Conservation (phyloP, 73 alveolate genomes). For the Paramecium pentaurelia region DNA sequence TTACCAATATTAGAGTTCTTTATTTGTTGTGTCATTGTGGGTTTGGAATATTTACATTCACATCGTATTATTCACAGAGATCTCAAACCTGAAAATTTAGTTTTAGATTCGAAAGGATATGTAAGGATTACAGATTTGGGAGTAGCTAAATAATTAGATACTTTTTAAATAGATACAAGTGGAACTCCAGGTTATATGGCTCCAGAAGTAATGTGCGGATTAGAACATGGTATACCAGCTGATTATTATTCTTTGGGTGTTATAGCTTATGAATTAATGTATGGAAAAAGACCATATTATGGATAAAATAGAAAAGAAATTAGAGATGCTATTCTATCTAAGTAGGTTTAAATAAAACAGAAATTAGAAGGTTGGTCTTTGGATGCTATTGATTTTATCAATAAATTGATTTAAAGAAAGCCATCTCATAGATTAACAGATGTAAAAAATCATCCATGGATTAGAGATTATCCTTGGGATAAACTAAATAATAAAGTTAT, state of each 20-base stretch:
- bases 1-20: slow-evolving; percentile 44
- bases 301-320: slow-evolving; percentile 79
- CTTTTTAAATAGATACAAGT: slow-evolving; percentile 85
- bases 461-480: slow-evolving; percentile 79
- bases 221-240: slow-evolving; percentile 75
- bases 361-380: slow-evolving; percentile 89
- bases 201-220: slow-evolving; percentile 86
- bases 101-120: slow-evolving; percentile 63
- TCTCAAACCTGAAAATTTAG: slow-evolving; percentile 56
- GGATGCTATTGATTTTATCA: slow-evolving; percentile 86
- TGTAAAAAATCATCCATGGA: slow-evolving; percentile 77
- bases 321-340: slow-evolving; percentile 91
- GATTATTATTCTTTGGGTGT: slow-evolving; percentile 90
- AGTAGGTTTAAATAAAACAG: slow-evolving; percentile 78
- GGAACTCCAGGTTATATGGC: slow-evolving; percentile 93
- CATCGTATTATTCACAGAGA: slow-evolving; percentile 52
- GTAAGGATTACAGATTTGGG: slow-evolving; percentile 94
- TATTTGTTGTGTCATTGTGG: slow-evolving; percentile 39
- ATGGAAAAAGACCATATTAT: slow-evolving; percentile 77
- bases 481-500: slow-evolving; percentile 56
- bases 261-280: slow-evolving; percentile 59
- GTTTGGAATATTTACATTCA: slow-evolving; percentile 42
- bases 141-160: slow-evolving; percentile 86
- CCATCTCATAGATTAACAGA: slow-evolving; percentile 75
- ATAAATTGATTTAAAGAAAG: slow-evolving; percentile 66